Evolutionary conservation across 371 early-diverging fungal species (phyloP).

Genomic region (Mycotypha africana): DNA sequence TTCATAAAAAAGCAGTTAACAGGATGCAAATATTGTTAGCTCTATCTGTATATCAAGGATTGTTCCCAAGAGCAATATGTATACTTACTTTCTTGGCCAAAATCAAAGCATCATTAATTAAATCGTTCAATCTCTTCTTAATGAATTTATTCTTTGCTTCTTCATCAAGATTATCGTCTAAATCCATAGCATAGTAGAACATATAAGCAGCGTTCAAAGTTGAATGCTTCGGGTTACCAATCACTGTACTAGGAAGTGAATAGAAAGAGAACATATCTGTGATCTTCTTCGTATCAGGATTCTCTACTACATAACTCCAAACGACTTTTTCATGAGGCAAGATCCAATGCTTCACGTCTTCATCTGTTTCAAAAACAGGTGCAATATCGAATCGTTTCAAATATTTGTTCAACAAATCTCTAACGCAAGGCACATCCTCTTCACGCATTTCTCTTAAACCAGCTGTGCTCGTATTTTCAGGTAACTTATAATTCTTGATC

Average conservation of each 20-base stretch:
- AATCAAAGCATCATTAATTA: conserved; percentile 76
- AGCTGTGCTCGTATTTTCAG: conserved; percentile 54
- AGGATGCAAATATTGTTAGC: no score
- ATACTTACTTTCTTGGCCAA: conserved; percentile 64
- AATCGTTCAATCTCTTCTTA: conserved; percentile 45
- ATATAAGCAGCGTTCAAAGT: conserved; percentile 88
- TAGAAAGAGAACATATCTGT: conserved; percentile 93
- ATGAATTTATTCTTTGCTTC: conserved; percentile 38
- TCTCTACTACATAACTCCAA: conserved; percentile 90
- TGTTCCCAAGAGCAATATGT: neutral
- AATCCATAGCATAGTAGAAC: conserved; percentile 85
- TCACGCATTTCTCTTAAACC: conserved; percentile 77
- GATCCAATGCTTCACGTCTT: conserved; percentile 91
- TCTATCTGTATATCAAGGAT: no score
- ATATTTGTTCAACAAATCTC: conserved; percentile 67
- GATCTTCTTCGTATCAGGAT: conserved; percentile 48
- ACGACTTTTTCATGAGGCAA: conserved; percentile 80
- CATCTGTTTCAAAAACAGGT: conserved; percentile 70
- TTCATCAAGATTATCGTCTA: conserved; percentile 12
- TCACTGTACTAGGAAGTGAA: conserved; percentile 84
- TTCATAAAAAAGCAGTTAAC: conserved; percentile 4
- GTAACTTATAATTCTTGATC: conserved; percentile 69
- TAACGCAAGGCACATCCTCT: conserved; percentile 72
- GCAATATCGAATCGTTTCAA: conserved; percentile 65
- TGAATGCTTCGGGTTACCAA: conserved; percentile 68